Percentiles rank a stretch among this genome's conserved stretches.
These are phyloP conservation scores for Teratosphaeria nubilosa DNA, from an alignment of 2,329 filamentous ascomycete genomes.

Conservation along the genomic window DNA sequence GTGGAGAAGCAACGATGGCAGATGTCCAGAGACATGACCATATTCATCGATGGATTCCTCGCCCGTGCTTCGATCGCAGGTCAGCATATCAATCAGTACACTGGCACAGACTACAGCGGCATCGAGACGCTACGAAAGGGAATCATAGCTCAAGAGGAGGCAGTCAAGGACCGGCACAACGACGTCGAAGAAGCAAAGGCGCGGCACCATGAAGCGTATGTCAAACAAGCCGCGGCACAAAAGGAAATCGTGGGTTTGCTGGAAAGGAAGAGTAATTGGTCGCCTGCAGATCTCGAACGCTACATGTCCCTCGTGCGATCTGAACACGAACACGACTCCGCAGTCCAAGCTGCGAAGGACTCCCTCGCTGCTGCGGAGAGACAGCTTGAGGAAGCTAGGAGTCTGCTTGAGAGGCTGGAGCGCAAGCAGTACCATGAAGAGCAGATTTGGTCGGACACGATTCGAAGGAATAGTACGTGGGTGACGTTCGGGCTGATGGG, in stretches of 20 bases:
- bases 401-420: constrained; percentile 70
- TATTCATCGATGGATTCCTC: constrained; percentile 82
- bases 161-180: constrained; percentile 49
- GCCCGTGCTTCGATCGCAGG: constrained; percentile 74
- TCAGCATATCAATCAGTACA: constrained; percentile 84
- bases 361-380: constrained; percentile 65
- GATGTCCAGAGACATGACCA: constrained; percentile 51
- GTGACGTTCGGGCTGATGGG: constrained; percentile 98
- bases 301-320: constrained; percentile 88
- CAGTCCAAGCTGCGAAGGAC: constrained; percentile 62
- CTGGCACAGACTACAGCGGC: constrained; percentile 71
- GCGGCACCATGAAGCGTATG: constrained; percentile 72
- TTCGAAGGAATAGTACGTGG: constrained; percentile 92
- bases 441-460: constrained; percentile 98
- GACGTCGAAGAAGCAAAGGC: constrained; percentile 62
- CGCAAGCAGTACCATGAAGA: constrained; percentile 93
- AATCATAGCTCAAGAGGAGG: constrained; percentile 57
- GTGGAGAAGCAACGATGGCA: constrained; percentile 45
- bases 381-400: constrained; percentile 66
- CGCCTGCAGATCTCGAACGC: constrained; percentile 74
- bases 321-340: constrained; percentile 87
- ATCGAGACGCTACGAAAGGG: constrained; percentile 77
- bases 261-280: constrained; percentile 90
- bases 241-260: constrained; percentile 91
- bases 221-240: constrained; percentile 76